Base-by-base conservation (phyloP, 208 protist genomes). In the Strigomonas culicis region DNA sequence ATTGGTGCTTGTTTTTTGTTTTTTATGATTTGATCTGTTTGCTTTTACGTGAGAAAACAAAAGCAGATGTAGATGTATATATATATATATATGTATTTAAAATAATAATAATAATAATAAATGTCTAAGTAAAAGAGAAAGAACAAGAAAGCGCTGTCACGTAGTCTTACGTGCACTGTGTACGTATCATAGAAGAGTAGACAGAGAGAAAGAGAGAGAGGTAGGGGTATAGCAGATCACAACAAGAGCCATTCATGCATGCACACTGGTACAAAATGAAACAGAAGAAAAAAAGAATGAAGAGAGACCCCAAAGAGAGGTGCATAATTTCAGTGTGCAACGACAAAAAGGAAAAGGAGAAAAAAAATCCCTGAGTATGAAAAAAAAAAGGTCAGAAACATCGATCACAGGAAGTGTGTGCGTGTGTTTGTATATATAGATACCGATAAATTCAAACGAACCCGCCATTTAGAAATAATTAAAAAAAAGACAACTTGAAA, bases 261-360 rank as follows among this genome's bases (percentile, higher is more conserved):
- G 10, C 7, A 30, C 7, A 57, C 15, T 4, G 17, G 4, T 3
- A 39, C 7, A 30, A 36, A 30, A 57, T 31, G 15, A 30, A 22
- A 22, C 4, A 21, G 7, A n/a, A 57, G 28, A 60, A 60, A 25
- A 46, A 60, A 60, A 22, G 34, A 60, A 60, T 21, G n/a, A 60
- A 41, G 52, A 30, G 32, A 31, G n/a, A n/a, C n/a, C n/a, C n/a
- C n/a, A 58, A 25, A 21, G 30, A 55, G 10, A 55, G n/a, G 25
- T 30, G 8, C n/a, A 10, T 58, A 34, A 41, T 41, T 15, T 58
- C 6, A 58, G n/a, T 8, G 13, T 10, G 30, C 30, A 41, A 21
- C 4, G 19, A 58, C 10, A 58, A 39, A 41, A 58, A 58, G 4
- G 32, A 41, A 41, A 41, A 41, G 13, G 36, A 41, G n/a, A n/a